Evolutionary conservation across 306 rosid species (phyloP).

Genomic region (Mucuna pruriens): DNA sequence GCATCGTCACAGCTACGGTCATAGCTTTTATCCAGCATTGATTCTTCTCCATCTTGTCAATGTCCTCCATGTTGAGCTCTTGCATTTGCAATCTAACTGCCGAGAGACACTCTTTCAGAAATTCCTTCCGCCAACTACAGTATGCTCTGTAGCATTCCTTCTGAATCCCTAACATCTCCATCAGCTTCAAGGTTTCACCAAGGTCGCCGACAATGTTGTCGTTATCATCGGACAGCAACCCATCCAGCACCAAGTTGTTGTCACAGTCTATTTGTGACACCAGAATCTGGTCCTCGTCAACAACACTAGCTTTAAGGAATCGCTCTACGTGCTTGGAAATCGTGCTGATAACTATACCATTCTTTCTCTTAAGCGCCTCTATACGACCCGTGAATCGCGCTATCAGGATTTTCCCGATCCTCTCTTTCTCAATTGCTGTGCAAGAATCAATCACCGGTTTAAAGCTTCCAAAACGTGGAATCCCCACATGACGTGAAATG

Average conservation of each 20-base stretch:
- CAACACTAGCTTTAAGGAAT: background rate
- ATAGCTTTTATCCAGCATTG: constrained; percentile 64
- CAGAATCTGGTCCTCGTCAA: background rate
- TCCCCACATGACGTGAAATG: no score
- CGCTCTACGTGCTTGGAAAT: background rate
- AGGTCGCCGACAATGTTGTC: constrained; percentile 54
- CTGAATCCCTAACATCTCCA: constrained; percentile 64
- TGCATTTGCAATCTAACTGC: constrained; percentile 58
- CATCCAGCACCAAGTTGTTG: constrained; percentile 62
- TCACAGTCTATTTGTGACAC: background rate
- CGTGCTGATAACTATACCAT: background rate
- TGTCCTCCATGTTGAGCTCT: background rate
- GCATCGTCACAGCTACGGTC: constrained; percentile 56
- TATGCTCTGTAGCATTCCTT: constrained; percentile 68
- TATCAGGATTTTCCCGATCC: no score
- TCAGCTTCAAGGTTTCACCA: constrained; percentile 65
- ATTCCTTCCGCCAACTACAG: constrained; percentile 66
- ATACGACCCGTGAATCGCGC: background rate
- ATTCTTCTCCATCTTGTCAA: constrained; percentile 61
- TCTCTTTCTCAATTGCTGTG: no score
- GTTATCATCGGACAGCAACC: constrained; percentile 44
- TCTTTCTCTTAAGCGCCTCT: background rate
- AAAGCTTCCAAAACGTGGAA: no score
- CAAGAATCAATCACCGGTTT: no score
- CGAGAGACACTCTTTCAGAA: constrained; percentile 61